Evolutionary conservation across 768 basidiomycete species (phyloP).

Genomic region (Boletus rufocinnamomeus): DNA sequence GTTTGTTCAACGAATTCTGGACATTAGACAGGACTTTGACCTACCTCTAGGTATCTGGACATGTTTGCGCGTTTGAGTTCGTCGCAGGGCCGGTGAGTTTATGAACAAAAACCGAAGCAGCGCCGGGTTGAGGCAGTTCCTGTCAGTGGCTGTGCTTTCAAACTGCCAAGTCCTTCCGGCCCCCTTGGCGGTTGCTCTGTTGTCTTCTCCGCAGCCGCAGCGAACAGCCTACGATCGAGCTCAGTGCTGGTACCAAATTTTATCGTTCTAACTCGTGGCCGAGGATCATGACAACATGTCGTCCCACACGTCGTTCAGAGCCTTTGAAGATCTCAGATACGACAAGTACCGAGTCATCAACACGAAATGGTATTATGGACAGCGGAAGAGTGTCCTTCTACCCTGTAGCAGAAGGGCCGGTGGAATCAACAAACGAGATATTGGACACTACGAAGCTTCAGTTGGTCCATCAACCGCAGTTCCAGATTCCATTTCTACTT

Average conservation of each 20-base stretch:
- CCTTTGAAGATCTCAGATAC: background rate
- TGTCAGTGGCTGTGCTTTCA: conserved; percentile 15
- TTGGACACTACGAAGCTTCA: background rate
- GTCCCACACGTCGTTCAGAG: background rate
- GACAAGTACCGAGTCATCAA: background rate
- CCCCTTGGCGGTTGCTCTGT: background rate
- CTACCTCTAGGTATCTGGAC: conserved; percentile 45
- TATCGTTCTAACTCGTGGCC: background rate
- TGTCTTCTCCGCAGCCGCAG: conserved; percentile 13
- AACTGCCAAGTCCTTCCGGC: background rate
- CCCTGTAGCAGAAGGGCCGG: background rate
- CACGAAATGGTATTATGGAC: background rate
- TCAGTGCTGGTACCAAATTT: background rate
- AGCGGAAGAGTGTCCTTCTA: background rate
- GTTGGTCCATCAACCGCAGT: background rate
- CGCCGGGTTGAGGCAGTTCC: background rate
- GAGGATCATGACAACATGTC: background rate
- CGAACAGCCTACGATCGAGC: background rate
- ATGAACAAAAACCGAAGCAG: conserved; percentile 7
- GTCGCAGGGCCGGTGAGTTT: conserved; percentile 2
- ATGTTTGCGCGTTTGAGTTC: conserved; percentile 26
- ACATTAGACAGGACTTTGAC: conserved; percentile 10
- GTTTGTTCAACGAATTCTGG: conserved; percentile 2
- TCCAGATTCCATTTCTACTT: conserved; percentile 5
- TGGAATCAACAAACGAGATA: background rate